Conservation (phyloP, 306 rosid species). For the Phaseolus lunatus region DNA sequence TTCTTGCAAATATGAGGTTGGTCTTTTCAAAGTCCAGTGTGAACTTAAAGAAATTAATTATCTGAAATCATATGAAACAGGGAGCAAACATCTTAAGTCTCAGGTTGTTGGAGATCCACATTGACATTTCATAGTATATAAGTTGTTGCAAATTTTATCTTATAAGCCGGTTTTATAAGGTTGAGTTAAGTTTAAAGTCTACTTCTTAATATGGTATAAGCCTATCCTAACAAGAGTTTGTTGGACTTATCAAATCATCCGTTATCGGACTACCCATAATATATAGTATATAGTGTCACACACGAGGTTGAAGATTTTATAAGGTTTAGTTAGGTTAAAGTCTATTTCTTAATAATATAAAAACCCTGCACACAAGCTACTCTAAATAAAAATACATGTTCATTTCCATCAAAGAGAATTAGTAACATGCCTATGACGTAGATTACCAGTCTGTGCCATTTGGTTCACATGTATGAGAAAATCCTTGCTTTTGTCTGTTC, state of each 20-base stretch:
- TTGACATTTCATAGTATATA: no score
- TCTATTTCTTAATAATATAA: not conserved
- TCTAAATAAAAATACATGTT: conserved; percentile 6
- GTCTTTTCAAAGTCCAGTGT: conserved; percentile 25
- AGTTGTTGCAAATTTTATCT: no score
- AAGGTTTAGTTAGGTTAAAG: no score
- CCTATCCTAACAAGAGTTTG: no score
- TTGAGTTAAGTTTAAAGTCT: no score
- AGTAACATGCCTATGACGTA: conserved; percentile 14
- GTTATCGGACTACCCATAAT: no score
- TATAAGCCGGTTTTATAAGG: no score
- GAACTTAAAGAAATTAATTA: not conserved
- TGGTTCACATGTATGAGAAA: conserved; percentile 6
- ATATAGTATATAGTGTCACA: no score
- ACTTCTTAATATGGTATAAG: no score
- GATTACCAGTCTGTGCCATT: not conserved
- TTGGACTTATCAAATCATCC: no score
- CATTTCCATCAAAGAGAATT: conserved; percentile 28
- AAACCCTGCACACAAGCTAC: conserved; percentile 6
- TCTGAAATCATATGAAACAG: not conserved
- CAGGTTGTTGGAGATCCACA: no score
- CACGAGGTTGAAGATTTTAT: no score
- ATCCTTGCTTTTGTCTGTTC: conserved; percentile 1
- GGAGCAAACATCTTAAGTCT: not conserved
- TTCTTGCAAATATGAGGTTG: conserved; percentile 98